Conservation (phyloP, 176 grass and related monocot species). For the Canna indica region DNA sequence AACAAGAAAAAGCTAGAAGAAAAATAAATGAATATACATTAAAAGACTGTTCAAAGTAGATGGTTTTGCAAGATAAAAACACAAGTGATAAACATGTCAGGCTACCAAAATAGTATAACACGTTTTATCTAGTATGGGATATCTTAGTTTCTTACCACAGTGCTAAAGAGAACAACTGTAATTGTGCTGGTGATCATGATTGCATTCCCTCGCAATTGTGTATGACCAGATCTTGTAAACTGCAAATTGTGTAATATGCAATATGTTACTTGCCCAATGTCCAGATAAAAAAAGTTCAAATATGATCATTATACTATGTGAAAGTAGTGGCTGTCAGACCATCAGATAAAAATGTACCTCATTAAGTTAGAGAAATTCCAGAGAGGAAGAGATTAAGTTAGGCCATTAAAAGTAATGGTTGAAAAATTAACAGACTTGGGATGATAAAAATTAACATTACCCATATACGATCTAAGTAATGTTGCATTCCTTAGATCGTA, state of each 20-base stretch:
- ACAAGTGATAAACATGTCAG: not conserved
- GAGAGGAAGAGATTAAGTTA: too few species aligned
- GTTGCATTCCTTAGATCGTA: too few species aligned
- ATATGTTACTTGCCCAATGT: not conserved
- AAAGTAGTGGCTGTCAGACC: not conserved
- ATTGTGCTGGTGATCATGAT: conserved; percentile 18
- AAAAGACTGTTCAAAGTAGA: too few species aligned
- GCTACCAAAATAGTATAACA: not conserved
- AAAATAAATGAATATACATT: not conserved
- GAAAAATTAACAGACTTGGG: not conserved
- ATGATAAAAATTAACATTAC: not conserved
- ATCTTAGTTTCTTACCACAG: conserved; percentile 21
- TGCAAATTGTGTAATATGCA: not conserved
- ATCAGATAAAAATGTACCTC: not conserved
- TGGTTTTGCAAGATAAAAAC: too few species aligned
- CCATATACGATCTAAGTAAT: too few species aligned
- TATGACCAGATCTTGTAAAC: conserved; percentile 19
- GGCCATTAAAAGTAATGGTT: too few species aligned
- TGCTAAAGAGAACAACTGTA: conserved; percentile 19
- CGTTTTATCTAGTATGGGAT: not conserved
- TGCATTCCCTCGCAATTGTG: conserved; percentile 12
- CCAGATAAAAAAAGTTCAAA: not conserved
- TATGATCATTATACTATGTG: too few species aligned
- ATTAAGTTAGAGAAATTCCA: not conserved
- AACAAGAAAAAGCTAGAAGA: too few species aligned